phyloP scores from a whole-genome alignment of 2,329 filamentous ascomycete genomes.

The Paracoccidioides brasiliensis region DNA sequence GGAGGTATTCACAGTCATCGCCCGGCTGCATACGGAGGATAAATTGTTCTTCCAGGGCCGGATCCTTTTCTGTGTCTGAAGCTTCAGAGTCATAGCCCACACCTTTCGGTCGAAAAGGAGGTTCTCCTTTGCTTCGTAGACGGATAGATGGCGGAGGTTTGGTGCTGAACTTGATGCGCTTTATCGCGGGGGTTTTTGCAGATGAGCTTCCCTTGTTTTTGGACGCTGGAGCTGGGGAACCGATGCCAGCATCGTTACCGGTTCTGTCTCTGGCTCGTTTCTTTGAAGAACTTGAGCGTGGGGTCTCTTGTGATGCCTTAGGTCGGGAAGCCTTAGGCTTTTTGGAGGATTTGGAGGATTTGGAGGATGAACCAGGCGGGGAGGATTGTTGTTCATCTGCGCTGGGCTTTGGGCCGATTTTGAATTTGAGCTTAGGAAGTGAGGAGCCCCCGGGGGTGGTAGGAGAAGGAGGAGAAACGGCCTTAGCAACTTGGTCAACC shows the following conservation, averaged over 20 bases:
- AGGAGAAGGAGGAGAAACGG: constrained; percentile 12
- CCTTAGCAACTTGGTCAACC: constrained; percentile 13
- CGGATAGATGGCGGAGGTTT: constrained; percentile 38
- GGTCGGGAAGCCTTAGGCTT: constrained; percentile 5
- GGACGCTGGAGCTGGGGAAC: not conserved
- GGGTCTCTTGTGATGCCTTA: not conserved
- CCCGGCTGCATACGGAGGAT: constrained; percentile 80
- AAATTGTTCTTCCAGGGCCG: constrained; percentile 78
- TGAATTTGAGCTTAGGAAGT: constrained; percentile 29
- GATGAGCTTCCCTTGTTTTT: not conserved
- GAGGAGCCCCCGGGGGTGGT: constrained; percentile 15
- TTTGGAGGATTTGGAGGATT: constrained; percentile 14
- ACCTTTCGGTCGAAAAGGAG: constrained; percentile 57
- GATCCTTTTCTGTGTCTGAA: constrained; percentile 77
- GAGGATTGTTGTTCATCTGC: constrained; percentile 6
- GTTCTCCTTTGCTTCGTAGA: constrained; percentile 54
- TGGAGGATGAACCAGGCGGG: constrained; percentile 9
- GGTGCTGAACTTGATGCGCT: constrained; percentile 28
- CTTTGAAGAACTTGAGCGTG: constrained; percentile 6
- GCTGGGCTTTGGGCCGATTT: constrained; percentile 24
- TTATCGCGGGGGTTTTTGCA: constrained; percentile 10
- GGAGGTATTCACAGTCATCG: constrained; percentile 71
- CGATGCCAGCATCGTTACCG: constrained; percentile 1
- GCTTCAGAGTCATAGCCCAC: constrained; percentile 96
- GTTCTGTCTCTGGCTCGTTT: constrained; percentile 9